Base-by-base conservation (phyloP, 495 filamentous ascomycete genomes). In the Podospora pseudocomata region DNA sequence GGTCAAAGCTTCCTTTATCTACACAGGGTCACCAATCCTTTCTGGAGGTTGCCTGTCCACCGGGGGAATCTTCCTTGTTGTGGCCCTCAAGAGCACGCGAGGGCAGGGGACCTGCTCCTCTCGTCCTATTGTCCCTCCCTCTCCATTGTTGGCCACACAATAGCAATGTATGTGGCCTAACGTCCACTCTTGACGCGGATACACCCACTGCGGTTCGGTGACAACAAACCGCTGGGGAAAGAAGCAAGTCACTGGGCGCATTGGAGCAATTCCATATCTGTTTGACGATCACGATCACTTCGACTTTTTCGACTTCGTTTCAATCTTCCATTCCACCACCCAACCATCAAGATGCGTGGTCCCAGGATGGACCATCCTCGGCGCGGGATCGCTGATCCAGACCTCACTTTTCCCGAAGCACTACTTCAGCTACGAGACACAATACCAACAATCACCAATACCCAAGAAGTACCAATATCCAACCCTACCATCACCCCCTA, bases 401-500 rank as follows among this genome's bases (percentile, higher is more conserved):
- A 60, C 53, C 16, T 19, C 54, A 53, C 49, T 18, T 18, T 65
- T 26, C 57, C 74, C 39, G 59, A 69, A 55, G 18, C 34, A 64
- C 39, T 72, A 67, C 39, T 49, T 49, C 65, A 70, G 54, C 27
- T 20, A 63, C 65, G 67, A 66, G 68, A 65, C 64, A 67, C 23
- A 44, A 62, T 49, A 63, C 28, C 69, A 59, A 65, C 68, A 63
- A 34, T 49, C 20, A 65, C 65, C 53, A 61, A 56, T 9, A 56
- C 69, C 4, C n/a, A 39, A 0, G 30, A 34, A 28, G 68, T 53
- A 53, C 32, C 65, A 44, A 68, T 63, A n/a, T 68, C 75, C 3
- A 75, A 68, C 58, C 69, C 76, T 1, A 82, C 81, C 39, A 82
- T 87, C 26, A 77, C 79, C 5, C 80, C 81, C 7, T 87, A 79